These are phyloP conservation scores for Oryza glumipatula DNA, from an alignment of 176 grass and related monocot genomes.

Conservation along the genomic window DNA sequence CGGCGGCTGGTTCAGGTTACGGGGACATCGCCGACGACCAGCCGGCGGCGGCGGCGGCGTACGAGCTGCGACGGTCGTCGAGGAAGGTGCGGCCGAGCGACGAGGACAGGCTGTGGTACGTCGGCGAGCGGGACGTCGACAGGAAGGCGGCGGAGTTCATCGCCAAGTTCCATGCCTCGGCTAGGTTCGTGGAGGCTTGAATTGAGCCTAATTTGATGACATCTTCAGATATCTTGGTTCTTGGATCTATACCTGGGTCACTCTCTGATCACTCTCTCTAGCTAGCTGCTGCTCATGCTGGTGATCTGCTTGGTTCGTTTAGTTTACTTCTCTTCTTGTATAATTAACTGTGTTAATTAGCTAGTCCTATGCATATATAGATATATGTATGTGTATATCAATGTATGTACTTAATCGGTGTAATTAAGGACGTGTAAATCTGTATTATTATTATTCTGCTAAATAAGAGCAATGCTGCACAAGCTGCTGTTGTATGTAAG, in stretches of 20 bases:
- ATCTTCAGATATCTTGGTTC: not conserved
- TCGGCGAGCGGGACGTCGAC: conserved; percentile 76
- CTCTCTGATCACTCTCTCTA: not conserved
- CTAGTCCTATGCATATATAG: not conserved
- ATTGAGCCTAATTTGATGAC: not conserved
- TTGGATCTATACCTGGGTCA: not conserved
- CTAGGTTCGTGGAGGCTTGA: conserved; percentile 27
- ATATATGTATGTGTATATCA: not conserved
- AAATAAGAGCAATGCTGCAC: conserved; percentile 29
- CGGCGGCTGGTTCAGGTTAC: not conserved
- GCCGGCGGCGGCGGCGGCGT: not conserved
- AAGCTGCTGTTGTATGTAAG: not conserved
- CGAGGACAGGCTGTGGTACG: conserved; percentile 58
- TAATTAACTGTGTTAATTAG: not conserved
- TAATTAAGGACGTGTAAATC: conserved; percentile 31
- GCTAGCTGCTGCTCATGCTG: not conserved
- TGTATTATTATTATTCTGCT: not conserved
- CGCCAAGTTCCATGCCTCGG: conserved; percentile 41
- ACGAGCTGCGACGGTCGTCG: conserved; percentile 49
- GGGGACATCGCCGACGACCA: conserved; percentile 39
- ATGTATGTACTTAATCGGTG: not conserved
- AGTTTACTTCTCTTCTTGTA: not conserved
- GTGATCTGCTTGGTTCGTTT: conserved; percentile 26
- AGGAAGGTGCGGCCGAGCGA: conserved; percentile 79
- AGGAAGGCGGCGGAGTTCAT: conserved; percentile 57